These are phyloP conservation scores for Apiotrichum montevideense DNA, from an alignment of 1,284 basidiomycete species.

Conservation along the genomic window DNA sequence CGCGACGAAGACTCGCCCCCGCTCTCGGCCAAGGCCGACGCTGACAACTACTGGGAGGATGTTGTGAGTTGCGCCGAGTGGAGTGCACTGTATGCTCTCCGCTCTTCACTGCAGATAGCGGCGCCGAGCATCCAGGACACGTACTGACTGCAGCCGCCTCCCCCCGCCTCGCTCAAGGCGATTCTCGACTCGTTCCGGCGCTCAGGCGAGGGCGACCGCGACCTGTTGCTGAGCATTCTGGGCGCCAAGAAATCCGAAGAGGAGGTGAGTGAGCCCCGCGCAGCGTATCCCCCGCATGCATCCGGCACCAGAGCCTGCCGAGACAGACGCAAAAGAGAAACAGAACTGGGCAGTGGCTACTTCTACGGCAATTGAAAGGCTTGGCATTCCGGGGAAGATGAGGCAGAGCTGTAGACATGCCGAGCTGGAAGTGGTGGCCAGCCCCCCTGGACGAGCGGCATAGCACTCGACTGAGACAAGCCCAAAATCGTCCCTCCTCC, in stretches of 20 bases:
- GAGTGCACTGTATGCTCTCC: background rate
- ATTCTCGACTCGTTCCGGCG: slow-evolving; percentile 74
- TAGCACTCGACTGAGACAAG: no score
- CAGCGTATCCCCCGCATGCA: no score
- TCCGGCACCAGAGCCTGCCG: no score
- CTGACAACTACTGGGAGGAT: slow-evolving; percentile 42
- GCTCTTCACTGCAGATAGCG: background rate
- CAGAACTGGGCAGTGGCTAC: background rate
- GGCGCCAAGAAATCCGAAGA: slow-evolving; percentile 85
- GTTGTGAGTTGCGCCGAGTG: slow-evolving; percentile 27
- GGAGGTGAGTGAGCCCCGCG: slow-evolving; percentile 32
- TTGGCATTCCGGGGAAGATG: background rate
- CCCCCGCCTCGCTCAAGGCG: slow-evolving; percentile 73
- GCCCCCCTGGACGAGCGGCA: no score
- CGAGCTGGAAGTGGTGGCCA: no score
- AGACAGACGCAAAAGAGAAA: no score
- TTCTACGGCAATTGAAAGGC: background rate
- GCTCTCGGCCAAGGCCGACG: slow-evolving; percentile 21
- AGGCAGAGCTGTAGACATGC: no score
- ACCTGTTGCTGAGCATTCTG: slow-evolving; percentile 78
- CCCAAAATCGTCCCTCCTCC: no score
- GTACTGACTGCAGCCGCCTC: slow-evolving; percentile 25
- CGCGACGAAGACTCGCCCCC: slow-evolving; percentile 32
- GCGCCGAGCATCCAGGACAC: background rate
- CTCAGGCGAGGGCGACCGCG: slow-evolving; percentile 80